Conservation (phyloP, 768 basidiomycete species). For the Xerocomus potaroensis region DNA sequence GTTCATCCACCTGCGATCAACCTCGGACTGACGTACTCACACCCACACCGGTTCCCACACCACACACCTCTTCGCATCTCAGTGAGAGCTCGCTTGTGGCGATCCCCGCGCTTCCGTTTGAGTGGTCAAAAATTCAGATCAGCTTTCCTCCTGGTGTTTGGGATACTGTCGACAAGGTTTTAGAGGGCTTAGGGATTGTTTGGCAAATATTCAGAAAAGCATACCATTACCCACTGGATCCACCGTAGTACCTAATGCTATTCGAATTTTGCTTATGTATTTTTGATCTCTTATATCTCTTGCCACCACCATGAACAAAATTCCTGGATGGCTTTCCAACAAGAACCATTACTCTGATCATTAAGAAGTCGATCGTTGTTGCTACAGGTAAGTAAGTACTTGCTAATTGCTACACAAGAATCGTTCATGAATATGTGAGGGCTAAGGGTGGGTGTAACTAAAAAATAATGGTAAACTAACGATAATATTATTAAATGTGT, state of each 20-base stretch:
- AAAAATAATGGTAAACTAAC: conserved; percentile 13
- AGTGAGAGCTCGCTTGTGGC: conserved; percentile 20
- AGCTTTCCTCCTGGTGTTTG: conserved; percentile 25
- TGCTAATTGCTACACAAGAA: conserved; percentile 16
- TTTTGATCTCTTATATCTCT: no score
- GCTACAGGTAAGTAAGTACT: conserved; percentile 22
- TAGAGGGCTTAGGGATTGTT: conserved; percentile 25
- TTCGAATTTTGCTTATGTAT: conserved; percentile 5
- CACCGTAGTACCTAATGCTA: conserved; percentile 19
- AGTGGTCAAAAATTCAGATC: conserved; percentile 28
- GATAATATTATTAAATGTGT: neutral
- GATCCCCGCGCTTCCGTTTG: conserved; percentile 18
- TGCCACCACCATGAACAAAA: no score
- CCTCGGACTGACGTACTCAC: conserved; percentile 8
- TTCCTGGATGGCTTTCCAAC: no score
- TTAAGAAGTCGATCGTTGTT: no score
- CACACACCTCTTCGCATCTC: conserved; percentile 5
- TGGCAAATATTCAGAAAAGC: conserved; percentile 30
- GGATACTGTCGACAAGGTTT: conserved; percentile 21
- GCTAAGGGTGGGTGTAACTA: neutral
- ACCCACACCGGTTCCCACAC: conserved; percentile 12
- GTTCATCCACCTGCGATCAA: conserved; percentile 8
- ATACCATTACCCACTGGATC: conserved; percentile 34
- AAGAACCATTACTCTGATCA: no score
- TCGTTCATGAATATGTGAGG: conserved; percentile 23